Percentiles rank a stretch among this genome's conserved stretches.
phyloP scores from a whole-genome alignment of 768 basidiomycete species.

The Hirschioporus abietinus region DNA sequence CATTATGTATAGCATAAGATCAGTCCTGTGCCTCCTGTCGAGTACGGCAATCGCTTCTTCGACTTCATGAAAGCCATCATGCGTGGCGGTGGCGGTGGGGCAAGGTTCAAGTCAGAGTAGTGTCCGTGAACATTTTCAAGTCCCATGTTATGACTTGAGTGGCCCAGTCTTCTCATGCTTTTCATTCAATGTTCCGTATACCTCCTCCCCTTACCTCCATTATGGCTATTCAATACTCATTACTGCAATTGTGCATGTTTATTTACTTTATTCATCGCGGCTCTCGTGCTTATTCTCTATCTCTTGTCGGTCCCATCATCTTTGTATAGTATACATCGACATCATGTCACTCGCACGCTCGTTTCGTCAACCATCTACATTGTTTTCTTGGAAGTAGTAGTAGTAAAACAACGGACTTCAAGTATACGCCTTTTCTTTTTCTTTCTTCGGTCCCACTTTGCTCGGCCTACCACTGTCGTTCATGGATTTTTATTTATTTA shows the following conservation, averaged over 20 bases:
- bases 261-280: constrained; percentile 1
- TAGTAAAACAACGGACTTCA: neutral
- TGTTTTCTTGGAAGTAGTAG: neutral
- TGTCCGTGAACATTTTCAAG: neutral
- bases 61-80: constrained; percentile 80
- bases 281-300: neutral
- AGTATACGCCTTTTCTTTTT: neutral
- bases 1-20: constrained; percentile 71
- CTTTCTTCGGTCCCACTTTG: neutral
- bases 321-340: neutral
- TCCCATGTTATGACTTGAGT: neutral
- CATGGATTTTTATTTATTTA: neutral
- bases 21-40: constrained; percentile 81
- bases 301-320: neutral
- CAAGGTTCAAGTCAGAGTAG: constrained; percentile 41
- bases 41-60: constrained; percentile 89
- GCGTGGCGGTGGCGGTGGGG: constrained; percentile 70
- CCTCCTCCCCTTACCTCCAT: neutral
- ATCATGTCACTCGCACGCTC: neutral
- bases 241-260: neutral
- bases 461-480: neutral
- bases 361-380: neutral
- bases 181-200: neutral
- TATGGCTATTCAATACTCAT: neutral
- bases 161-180: neutral